Evolutionary conservation across 441 rosid species (phyloP).

Genomic region (Pelargonium cotyledonis): DNA sequence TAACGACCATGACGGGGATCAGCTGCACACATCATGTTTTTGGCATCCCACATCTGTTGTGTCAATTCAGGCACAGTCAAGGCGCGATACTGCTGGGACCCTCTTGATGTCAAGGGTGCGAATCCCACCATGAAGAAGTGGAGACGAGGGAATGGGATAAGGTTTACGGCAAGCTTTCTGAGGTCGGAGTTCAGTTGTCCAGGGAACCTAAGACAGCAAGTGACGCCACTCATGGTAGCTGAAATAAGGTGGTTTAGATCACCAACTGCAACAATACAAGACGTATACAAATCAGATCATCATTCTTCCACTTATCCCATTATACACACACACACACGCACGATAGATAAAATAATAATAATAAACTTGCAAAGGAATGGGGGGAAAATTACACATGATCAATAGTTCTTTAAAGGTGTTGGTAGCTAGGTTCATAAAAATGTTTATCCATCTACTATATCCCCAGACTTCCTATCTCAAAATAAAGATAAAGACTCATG

Average conservation of each 20-base stretch:
- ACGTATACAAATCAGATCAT: not conserved
- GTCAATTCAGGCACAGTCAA: constrained; percentile 18
- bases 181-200: constrained; percentile 13
- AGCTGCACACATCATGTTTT: not conserved
- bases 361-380: no score
- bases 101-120: constrained; percentile 14
- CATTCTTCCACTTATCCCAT: not conserved
- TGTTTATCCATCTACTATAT: no score
- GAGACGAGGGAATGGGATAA: constrained; percentile 2
- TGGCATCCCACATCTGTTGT: constrained; percentile 14
- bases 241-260: constrained; percentile 12
- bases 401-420: no score
- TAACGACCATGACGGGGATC: not conserved
- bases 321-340: no score
- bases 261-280: constrained; percentile 4
- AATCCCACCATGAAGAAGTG: constrained; percentile 6
- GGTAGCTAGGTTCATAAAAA: no score
- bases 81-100: constrained; percentile 18
- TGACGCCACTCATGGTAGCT: constrained; percentile 14
- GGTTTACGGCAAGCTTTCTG: constrained; percentile 1
- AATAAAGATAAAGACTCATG: no score
- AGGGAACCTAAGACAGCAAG: constrained; percentile 14
- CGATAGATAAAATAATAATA: no score
- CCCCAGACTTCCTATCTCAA: no score
- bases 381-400: no score